Evolutionary conservation across 768 basidiomycete species (phyloP).

Genomic region (Mycena rosella): DNA sequence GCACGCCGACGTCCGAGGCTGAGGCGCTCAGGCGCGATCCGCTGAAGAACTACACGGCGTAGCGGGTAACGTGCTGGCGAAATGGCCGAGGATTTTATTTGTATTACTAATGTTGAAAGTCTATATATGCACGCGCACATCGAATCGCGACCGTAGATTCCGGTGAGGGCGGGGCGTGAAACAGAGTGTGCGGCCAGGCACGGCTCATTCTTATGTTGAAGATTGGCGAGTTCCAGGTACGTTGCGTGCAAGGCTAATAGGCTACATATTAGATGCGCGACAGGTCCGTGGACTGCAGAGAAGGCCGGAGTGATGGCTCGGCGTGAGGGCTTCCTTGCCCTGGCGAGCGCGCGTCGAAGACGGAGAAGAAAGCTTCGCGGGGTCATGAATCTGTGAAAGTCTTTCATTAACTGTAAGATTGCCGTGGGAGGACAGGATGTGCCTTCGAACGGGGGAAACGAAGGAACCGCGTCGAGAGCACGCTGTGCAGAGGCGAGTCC

Average conservation of each 20-base stretch:
- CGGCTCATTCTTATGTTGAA: conserved; percentile 11
- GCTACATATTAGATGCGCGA: conserved; percentile 5
- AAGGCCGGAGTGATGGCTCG: conserved; percentile 26
- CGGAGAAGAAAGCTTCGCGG: conserved; percentile 21
- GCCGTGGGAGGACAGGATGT: conserved; percentile 15
- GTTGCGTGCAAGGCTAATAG: conserved; percentile 20
- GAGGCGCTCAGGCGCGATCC: conserved; percentile 86
- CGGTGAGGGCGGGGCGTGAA: conserved; percentile 16
- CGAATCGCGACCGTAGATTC: conserved; percentile 13
- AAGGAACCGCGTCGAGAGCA: conserved; percentile 7
- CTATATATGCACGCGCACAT: conserved; percentile 24
- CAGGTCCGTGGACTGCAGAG: conserved; percentile 22
- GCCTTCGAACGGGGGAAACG: conserved; percentile 14
- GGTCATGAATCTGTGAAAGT: conserved; percentile 2
- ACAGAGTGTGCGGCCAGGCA: conserved; percentile 17
- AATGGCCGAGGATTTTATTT: conserved; percentile 24
- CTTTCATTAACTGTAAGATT: conserved; percentile 22
- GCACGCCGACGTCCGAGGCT: conserved; percentile 69
- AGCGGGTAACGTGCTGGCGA: too few relatives aligned
- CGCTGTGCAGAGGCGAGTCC: conserved; percentile 8
- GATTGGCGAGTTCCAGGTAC: conserved; percentile 13
- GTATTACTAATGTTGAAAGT: conserved; percentile 31
- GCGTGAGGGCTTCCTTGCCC: conserved; percentile 3
- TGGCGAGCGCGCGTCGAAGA: conserved; percentile 20
- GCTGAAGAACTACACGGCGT: conserved; percentile 76